These are phyloP conservation scores for Phytophthora fragariae DNA, from an alignment of 352 stramenopile genomes.

Conservation along the genomic window DNA sequence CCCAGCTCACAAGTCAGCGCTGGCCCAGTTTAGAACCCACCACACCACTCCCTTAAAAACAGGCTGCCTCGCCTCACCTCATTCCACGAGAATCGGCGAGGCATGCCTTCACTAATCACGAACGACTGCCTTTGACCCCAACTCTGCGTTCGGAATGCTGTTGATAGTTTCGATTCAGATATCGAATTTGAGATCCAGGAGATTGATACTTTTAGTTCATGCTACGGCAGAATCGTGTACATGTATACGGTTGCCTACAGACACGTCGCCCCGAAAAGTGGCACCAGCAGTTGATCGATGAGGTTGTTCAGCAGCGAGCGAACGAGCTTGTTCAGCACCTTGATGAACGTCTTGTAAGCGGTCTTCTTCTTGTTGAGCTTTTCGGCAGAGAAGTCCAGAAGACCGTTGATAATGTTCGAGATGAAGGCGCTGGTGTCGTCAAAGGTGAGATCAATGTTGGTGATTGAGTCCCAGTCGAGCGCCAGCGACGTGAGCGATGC, in stretches of 20 bases:
- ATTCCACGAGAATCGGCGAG: no score
- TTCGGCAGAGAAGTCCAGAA: constrained; percentile 56
- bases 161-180: neutral
- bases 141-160: no score
- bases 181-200: neutral
- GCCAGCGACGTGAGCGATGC: constrained; percentile 41
- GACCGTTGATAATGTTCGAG: constrained; percentile 53
- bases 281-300: constrained; percentile 45
- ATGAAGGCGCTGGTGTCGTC: constrained; percentile 49
- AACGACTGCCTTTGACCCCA: no score
- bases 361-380: constrained; percentile 74
- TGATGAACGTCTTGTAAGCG: constrained; percentile 58
- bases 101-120: no score
- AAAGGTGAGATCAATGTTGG: constrained; percentile 59
- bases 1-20: no score
- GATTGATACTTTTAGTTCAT: neutral
- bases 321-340: constrained; percentile 47
- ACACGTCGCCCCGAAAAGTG: constrained; percentile 58
- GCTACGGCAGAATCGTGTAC: neutral
- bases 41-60: no score
- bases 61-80: no score
- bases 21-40: no score
- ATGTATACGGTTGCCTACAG: constrained; percentile 9
- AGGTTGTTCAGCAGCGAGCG: constrained; percentile 65
- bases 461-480: constrained; percentile 55